These are phyloP conservation scores for Apiotrichum laibachii DNA, from an alignment of 1,284 basidiomycete genomes.

Conservation along the genomic window DNA sequence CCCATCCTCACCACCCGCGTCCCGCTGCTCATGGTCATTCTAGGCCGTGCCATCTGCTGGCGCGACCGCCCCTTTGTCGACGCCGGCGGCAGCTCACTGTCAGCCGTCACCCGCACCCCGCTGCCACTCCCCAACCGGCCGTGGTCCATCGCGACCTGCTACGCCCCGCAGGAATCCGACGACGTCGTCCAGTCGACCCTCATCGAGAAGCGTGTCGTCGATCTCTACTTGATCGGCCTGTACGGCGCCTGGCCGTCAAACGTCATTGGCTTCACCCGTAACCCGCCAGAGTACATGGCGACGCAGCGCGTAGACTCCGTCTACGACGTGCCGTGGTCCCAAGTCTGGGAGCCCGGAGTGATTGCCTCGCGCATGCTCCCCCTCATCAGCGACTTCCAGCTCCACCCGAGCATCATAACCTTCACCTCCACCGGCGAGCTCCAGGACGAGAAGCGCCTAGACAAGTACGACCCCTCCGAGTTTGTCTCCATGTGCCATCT, in stretches of 20 bases:
- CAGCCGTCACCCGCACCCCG: slow-evolving; percentile 34
- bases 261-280: slow-evolving; percentile 43
- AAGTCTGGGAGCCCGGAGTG: slow-evolving; percentile 35
- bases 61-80: slow-evolving; percentile 44
- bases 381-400: slow-evolving; percentile 40
- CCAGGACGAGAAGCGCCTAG: slow-evolving; percentile 43
- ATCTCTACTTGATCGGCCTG: slow-evolving; percentile 34
- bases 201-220: slow-evolving; percentile 29
- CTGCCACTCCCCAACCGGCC: slow-evolving; percentile 18
- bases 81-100: slow-evolving; percentile 13
- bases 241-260: slow-evolving; percentile 49
- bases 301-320: slow-evolving; percentile 32
- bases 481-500: slow-evolving; percentile 39
- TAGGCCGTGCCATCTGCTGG: slow-evolving; percentile 43
- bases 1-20: slow-evolving; percentile 30
- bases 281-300: slow-evolving; percentile 37
- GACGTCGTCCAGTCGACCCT: slow-evolving; percentile 4
- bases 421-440: slow-evolving; percentile 43
- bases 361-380: slow-evolving; percentile 35
- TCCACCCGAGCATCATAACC: slow-evolving; percentile 42
- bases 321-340: slow-evolving; percentile 41
- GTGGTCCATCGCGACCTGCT: slow-evolving; percentile 31
- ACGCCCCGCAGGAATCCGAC: slow-evolving; percentile 1
- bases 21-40: slow-evolving; percentile 39
- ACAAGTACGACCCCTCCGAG: slow-evolving; percentile 42